Base-by-base conservation (phyloP, 179 eudicot genomes). In the Beta macrorhiza region DNA sequence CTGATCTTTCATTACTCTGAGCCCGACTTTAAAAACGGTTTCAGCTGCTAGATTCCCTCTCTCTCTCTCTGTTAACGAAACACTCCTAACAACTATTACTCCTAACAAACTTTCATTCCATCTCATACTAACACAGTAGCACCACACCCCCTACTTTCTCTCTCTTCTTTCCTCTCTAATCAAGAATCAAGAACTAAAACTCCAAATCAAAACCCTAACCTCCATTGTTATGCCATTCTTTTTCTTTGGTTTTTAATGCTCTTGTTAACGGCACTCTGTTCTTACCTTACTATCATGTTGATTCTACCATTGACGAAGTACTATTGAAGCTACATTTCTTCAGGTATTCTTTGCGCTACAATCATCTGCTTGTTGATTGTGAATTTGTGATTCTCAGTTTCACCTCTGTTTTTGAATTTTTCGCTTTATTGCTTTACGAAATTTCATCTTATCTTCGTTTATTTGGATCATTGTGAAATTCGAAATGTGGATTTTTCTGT, bases 21-120 rank as follows among this genome's bases (percentile, higher is more conserved):
- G 65, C 77, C 65, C 13, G n/a, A 7, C 8, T 15, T 25, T 4
- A 71, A 22, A 81, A 74, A 63, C 79, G 14, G 79, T 78, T 78
- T 45, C 5, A 17, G 42, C 72, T 37, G 37, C 53, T 80, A 67
- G 9, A 37, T 67, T 14, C 20, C 55, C 51, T 68, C 32, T 12
- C 16, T 25, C 16, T 25, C 25, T 59, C 37, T 15, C 75, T 22
- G 71, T 67, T 44, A 57, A 22, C 42, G 15, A n/a, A 2, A 49
- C 61, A 5, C 9, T 56, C 59, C 20, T 25, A 25, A 25, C 25
- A 25, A 25, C 25, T 25, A 25, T 25, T 25, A 25, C 25, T 25
- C 25, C 25, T 67, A 81, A 76, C 86, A 56, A 80, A 81, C 84
- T 76, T n/a, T 42, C 76, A 71, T 1, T 45, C 19, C 22, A 44